Evolutionary conservation across 1,139 yeast genomes (phyloP).

Genomic region (Suhomyces panamericanus): DNA sequence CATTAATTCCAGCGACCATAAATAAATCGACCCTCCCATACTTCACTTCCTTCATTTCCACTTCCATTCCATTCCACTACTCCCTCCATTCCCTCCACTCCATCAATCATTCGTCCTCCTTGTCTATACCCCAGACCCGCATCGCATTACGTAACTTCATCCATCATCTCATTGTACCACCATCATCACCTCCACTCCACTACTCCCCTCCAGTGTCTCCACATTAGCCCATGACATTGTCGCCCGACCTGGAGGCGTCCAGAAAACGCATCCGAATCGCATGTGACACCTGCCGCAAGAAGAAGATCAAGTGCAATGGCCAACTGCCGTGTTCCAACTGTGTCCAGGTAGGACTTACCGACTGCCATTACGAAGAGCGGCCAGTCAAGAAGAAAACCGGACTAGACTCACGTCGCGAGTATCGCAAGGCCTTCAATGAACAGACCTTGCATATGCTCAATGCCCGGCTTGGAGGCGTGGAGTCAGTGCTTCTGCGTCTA

Average conservation of each 20-base stretch:
- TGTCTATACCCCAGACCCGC: too few relatives aligned
- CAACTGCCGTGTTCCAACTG: conserved; percentile 26
- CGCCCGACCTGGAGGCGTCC: conserved; percentile 2
- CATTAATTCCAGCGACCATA: too few relatives aligned
- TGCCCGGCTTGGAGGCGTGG: conserved; percentile 25
- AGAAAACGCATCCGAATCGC: conserved; percentile 23
- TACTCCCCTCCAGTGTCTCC: not conserved
- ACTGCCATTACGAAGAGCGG: conserved; percentile 33
- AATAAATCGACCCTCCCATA: too few relatives aligned
- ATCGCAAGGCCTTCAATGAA: not conserved
- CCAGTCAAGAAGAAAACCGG: conserved; percentile 19
- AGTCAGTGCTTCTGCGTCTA: conserved; percentile 23
- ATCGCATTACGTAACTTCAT: not conserved
- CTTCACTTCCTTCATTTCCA: too few relatives aligned
- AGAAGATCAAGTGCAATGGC: conserved; percentile 31
- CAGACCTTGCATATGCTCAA: conserved; percentile 23
- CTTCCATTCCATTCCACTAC: too few relatives aligned
- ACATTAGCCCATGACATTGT: not conserved
- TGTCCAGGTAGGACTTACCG: conserved; percentile 18
- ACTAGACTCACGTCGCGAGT: not conserved
- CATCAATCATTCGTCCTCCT: too few relatives aligned
- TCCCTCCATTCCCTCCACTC: too few relatives aligned
- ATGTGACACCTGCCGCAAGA: conserved; percentile 28
- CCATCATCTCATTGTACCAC: not conserved
- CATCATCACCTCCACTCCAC: not conserved